Conservation (phyloP, 78 protist species). For the Dictyostelium discoideum region DNA sequence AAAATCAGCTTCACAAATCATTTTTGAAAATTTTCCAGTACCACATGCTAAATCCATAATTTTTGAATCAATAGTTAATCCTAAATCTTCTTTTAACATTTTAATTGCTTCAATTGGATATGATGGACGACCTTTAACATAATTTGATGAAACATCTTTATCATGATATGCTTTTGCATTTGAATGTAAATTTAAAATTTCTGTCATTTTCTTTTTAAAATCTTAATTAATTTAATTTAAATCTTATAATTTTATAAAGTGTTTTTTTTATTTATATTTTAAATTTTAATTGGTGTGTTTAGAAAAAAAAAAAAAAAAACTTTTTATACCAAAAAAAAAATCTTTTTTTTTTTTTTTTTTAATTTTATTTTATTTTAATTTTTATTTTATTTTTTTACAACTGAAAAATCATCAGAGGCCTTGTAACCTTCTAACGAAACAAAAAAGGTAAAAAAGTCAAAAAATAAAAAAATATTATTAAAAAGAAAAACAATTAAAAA, state of each 20-base stretch:
- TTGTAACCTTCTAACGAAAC: not conserved
- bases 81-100: not conserved
- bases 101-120: conserved; percentile 33
- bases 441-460: not conserved
- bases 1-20: not conserved
- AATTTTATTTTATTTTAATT: not conserved
- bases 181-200: conserved; percentile 1
- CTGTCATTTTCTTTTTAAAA: not conserved
- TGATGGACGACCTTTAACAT: conserved; percentile 44
- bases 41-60: conserved; percentile 60
- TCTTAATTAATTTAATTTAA: too few species aligned
- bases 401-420: not conserved
- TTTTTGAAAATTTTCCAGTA: conserved; percentile 56
- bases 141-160: conserved; percentile 3
- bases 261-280: too few species aligned
- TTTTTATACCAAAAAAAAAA: not conserved
- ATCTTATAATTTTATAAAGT: too few species aligned
- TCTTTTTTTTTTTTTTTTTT: not conserved
- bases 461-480: too few species aligned
- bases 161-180: conserved; percentile 61
- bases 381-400: not conserved
- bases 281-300: too few species aligned
- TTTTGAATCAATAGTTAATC: not conserved
- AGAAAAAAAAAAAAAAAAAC: not conserved
- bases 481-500: too few species aligned